These are phyloP conservation scores for Ustilago nuda DNA, from an alignment of 1,284 basidiomycete genomes.

Conservation along the genomic window DNA sequence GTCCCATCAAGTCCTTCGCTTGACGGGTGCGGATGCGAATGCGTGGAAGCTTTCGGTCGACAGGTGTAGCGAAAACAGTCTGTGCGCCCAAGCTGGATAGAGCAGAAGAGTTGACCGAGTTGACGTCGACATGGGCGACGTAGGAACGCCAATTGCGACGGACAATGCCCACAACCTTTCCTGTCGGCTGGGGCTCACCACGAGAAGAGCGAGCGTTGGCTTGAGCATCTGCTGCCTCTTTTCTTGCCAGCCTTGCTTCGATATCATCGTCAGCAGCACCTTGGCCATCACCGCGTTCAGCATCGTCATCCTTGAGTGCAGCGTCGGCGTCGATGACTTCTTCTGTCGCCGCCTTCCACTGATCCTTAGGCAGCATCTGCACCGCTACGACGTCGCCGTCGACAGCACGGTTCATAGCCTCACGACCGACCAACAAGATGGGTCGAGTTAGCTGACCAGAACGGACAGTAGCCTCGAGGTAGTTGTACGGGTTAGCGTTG, in stretches of 20 bases:
- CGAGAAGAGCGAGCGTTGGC: slow-evolving; percentile 70
- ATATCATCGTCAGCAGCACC: slow-evolving; percentile 72
- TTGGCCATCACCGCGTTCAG: slow-evolving; percentile 71
- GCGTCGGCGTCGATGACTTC: slow-evolving; percentile 88
- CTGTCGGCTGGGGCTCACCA: slow-evolving; percentile 84
- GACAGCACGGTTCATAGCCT: slow-evolving; percentile 95
- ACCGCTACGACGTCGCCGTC: slow-evolving; percentile 94
- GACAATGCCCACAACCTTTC: slow-evolving; percentile 88
- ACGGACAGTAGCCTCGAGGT: slow-evolving; percentile 86
- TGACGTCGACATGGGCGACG: slow-evolving; percentile 93
- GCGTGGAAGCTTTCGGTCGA: slow-evolving; percentile 89
- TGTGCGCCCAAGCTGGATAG: slow-evolving; percentile 84
- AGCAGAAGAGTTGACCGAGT: slow-evolving; percentile 80
- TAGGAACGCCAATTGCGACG: slow-evolving; percentile 93
- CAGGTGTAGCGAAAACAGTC: slow-evolving; percentile 93
- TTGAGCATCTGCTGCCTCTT: slow-evolving; percentile 66
- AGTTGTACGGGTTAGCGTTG: slow-evolving; percentile 95
- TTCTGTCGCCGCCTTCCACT: slow-evolving; percentile 93
- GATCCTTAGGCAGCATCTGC: slow-evolving; percentile 84
- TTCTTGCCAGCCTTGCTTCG: slow-evolving; percentile 45
- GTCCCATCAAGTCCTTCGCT: slow-evolving; percentile 84
- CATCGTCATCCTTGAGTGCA: slow-evolving; percentile 87
- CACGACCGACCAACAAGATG: slow-evolving; percentile 85
- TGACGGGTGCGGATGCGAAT: slow-evolving; percentile 95
- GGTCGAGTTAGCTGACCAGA: slow-evolving; percentile 81